Percentiles rank a stretch among this genome's conserved stretches.
Evolutionary conservation across 2,329 filamentous ascomycete species (phyloP).

Genomic region (Exophiala spinifera): DNA sequence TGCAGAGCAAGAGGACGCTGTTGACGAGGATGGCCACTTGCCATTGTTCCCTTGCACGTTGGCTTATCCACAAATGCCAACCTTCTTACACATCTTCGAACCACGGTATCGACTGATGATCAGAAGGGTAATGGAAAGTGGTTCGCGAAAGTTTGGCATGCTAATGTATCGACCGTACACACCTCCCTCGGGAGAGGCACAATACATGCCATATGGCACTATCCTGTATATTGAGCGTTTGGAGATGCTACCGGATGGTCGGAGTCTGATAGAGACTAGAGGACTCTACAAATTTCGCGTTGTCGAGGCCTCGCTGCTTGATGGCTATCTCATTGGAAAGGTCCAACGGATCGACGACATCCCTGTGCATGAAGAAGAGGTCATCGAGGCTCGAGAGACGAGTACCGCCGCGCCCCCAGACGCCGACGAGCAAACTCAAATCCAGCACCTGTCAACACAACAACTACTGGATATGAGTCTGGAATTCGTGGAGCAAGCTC

Average conservation of each 20-base stretch:
- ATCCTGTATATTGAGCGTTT: slow-evolving; percentile 71
- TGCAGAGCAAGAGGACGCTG: slow-evolving; percentile 55
- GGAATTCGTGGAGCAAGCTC: slow-evolving; percentile 68
- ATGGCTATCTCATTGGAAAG: slow-evolving; percentile 75
- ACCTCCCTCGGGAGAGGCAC: slow-evolving; percentile 51
- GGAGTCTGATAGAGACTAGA: slow-evolving; percentile 74
- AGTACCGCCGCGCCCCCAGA: slow-evolving; percentile 36
- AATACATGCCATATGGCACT: slow-evolving; percentile 74
- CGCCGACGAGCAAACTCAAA: slow-evolving; percentile 33
- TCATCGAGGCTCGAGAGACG: slow-evolving; percentile 68
- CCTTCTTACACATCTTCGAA: slow-evolving; percentile 88
- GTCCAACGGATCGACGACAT: slow-evolving; percentile 78
- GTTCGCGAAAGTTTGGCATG: slow-evolving; percentile 79
- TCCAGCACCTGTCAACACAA: slow-evolving; percentile 65
- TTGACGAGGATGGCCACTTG: slow-evolving; percentile 57
- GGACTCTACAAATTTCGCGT: slow-evolving; percentile 77
- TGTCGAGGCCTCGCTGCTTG: slow-evolving; percentile 59
- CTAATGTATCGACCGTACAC: slow-evolving; percentile 63
- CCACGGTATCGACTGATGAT: slow-evolving; percentile 92
- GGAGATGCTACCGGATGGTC: slow-evolving; percentile 72
- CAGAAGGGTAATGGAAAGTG: slow-evolving; percentile 66
- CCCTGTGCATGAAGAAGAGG: slow-evolving; percentile 75
- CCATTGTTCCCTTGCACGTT: slow-evolving; percentile 80
- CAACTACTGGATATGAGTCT: slow-evolving; percentile 64
- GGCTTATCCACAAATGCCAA: slow-evolving; percentile 77